Evolutionary conservation across 2,329 filamentous ascomycete species (phyloP).

Genomic region (Penicillium hesseltinei): DNA sequence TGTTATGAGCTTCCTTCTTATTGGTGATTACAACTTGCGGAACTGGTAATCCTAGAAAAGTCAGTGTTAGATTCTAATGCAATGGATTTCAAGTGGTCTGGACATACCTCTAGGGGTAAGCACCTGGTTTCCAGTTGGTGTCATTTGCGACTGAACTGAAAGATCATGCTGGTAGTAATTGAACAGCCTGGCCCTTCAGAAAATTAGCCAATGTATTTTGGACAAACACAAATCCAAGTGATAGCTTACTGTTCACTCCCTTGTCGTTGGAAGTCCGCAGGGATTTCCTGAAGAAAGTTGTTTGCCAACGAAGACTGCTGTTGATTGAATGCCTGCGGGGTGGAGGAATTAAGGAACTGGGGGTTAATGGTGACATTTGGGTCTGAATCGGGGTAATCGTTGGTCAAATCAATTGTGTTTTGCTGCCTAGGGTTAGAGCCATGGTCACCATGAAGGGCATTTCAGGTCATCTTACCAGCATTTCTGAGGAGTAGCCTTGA

Average conservation of each 20-base stretch:
- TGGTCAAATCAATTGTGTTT: conserved; percentile 31
- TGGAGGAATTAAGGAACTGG: conserved; percentile 35
- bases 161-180: conserved; percentile 31
- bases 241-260: conserved; percentile 30
- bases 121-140: conserved; percentile 1
- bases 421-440: conserved; percentile 22
- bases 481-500: conserved; percentile 25
- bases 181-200: conserved; percentile 18
- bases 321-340: conserved; percentile 23
- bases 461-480: conserved; percentile 21
- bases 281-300: conserved; percentile 30
- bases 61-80: not conserved
- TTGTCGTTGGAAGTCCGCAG: conserved; percentile 26
- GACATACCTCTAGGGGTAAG: conserved; percentile 2
- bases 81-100: not conserved
- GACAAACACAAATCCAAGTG: not conserved
- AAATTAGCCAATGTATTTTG: not conserved
- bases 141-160: conserved; percentile 23
- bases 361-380: conserved; percentile 39
- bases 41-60: not conserved
- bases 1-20: conserved; percentile 27
- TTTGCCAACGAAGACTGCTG: conserved; percentile 25
- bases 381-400: conserved; percentile 29
- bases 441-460: not conserved
- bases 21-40: conserved; percentile 13